Conservation (phyloP, 2,329 filamentous ascomycete species). For the Nannizzia gypsea region DNA sequence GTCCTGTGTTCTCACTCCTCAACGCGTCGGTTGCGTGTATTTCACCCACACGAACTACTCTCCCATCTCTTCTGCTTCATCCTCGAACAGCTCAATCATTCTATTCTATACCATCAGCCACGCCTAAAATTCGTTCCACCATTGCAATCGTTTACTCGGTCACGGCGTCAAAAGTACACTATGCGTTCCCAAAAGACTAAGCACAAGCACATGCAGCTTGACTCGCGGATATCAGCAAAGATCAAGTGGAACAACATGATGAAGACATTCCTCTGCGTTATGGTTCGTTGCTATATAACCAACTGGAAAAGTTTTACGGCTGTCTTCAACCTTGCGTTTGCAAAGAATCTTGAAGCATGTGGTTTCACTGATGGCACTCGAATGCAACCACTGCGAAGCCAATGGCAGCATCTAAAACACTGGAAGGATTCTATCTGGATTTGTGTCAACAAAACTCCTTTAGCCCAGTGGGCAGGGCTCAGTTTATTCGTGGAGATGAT, state of each 20-base stretch:
- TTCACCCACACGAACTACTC: background rate
- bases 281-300: constrained; percentile 6
- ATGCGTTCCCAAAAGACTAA: background rate
- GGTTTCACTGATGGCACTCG: constrained; percentile 15
- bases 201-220: background rate
- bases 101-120: no score
- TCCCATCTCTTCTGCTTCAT: background rate
- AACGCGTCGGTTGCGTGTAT: background rate
- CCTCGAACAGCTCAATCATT: no score
- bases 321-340: constrained; percentile 22
- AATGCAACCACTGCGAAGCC: constrained; percentile 11
- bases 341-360: constrained; percentile 13
- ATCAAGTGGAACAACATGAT: constrained; percentile 9
- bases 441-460: constrained; percentile 15
- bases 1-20: background rate
- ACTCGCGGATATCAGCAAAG: background rate
- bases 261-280: constrained; percentile 7
- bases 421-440: constrained; percentile 17
- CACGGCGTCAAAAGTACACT: background rate
- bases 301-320: constrained; percentile 3
- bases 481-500: constrained; percentile 1
- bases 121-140: background rate
- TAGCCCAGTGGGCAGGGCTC: background rate
- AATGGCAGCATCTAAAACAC: constrained; percentile 18
- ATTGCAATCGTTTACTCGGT: no score